A percentile compares a stretch with the other conserved stretches of the same genome.
Conservation (phyloP, 352 stramenopile species). For the Blastocystis sp. region DNA sequence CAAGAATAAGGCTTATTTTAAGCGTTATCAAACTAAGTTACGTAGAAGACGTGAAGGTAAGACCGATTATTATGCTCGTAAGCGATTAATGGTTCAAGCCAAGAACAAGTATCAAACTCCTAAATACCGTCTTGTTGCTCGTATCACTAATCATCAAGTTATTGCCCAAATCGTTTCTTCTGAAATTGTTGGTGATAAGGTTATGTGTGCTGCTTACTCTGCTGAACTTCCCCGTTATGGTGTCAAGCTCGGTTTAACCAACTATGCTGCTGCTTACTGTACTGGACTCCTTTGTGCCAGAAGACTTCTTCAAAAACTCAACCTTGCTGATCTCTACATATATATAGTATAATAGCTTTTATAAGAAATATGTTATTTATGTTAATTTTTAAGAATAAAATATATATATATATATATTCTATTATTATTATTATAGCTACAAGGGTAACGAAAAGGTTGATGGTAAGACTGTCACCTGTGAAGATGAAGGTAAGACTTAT, state of each 20-base stretch:
- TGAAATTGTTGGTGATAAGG: constrained; percentile 90
- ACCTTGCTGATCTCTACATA: constrained; percentile 88
- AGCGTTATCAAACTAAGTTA: constrained; percentile 71
- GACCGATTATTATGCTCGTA: constrained; percentile 96
- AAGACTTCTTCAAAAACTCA: constrained; percentile 84
- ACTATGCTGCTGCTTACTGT: constrained; percentile 93
- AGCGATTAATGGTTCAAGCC: constrained; percentile 87
- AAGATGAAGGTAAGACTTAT: constrained; percentile 78
- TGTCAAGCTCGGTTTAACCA: constrained; percentile 84
- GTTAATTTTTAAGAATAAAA: constrained; percentile 1
- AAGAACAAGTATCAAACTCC: constrained; percentile 99
- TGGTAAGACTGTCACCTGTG: constrained; percentile 74
- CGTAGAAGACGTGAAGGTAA: constrained; percentile 55
- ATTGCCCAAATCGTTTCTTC: constrained; percentile 95
- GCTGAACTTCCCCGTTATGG: constrained; percentile 87
- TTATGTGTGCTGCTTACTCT: constrained; percentile 72
- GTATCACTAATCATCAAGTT: constrained; percentile 75
- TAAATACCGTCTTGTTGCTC: constrained; percentile 85
- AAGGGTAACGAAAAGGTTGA: constrained; percentile 60
- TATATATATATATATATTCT: constrained; percentile 38
- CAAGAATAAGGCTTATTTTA: constrained; percentile 99
- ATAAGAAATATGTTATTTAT: constrained; percentile 37
- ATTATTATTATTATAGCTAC: too few relatives aligned
- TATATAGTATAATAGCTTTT: constrained; percentile 69
- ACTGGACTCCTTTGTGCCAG: constrained; percentile 77